Percentiles rank a stretch among this genome's conserved stretches.
Evolutionary conservation across 345 rosid genomes (phyloP).

Genomic region (rapeseed (Brassica napus)): DNA sequence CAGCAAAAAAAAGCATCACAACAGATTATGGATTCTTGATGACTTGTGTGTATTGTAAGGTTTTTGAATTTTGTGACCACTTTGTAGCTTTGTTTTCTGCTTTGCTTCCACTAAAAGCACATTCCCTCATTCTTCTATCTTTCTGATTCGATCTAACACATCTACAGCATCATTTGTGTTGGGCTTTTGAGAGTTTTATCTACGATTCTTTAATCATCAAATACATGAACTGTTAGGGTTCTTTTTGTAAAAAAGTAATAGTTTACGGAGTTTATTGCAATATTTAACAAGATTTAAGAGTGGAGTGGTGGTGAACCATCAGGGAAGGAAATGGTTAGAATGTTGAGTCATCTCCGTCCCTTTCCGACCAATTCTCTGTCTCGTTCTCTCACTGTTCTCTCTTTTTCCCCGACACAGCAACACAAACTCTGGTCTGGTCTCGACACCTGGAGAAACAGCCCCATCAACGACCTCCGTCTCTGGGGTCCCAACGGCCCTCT

Average conservation of each 20-base stretch:
- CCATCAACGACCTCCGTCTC: constrained; percentile 60
- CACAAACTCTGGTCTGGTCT: constrained; percentile 70
- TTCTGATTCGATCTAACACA: background rate
- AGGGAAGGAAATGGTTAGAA: background rate
- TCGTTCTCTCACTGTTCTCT: constrained; percentile 9
- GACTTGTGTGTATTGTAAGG: constrained; percentile 35
- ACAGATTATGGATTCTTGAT: constrained; percentile 33
- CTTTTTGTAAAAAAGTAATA: background rate
- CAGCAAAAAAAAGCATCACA: constrained; percentile 9
- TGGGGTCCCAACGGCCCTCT: constrained; percentile 88
- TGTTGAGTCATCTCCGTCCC: constrained; percentile 23
- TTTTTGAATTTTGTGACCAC: constrained; percentile 23
- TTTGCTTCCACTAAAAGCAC: background rate
- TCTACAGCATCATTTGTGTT: background rate
- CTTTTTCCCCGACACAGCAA: constrained; percentile 23
- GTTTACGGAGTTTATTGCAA: no score
- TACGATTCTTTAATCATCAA: background rate
- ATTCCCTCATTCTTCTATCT: background rate
- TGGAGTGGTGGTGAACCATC: background rate
- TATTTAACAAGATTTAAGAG: background rate
- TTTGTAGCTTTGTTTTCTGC: background rate
- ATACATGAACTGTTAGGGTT: background rate
- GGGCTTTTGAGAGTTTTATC: background rate
- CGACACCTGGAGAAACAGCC: constrained; percentile 61
- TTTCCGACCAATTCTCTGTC: background rate